Evolutionary conservation across 345 rosid genomes (phyloP), one percentile per base, ranked within the genome.

Genomic region (Viola odorata): DNA sequence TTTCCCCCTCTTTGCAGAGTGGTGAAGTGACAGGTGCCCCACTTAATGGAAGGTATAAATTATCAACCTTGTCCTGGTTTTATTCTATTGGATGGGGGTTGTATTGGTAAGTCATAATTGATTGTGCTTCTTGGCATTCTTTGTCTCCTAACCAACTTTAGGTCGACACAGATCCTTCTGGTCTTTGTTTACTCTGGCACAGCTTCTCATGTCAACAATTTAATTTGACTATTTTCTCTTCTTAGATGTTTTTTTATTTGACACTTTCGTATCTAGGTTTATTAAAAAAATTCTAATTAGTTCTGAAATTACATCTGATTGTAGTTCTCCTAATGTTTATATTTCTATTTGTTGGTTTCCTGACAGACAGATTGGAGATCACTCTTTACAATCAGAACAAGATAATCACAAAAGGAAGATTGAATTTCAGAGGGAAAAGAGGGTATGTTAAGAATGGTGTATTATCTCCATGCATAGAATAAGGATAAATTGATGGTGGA

Each of bases 301-400:
- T 23, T 23, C 32, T 23, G 32, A 23, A 23, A 23, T 23, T 23
- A 23, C 32, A 23, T 23, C 32, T 37, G 37, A 32, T 32, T 10
- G 1, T 23, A 55, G 17, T 40, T 40, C 11, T 38, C 52, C 63
- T 38, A 47, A 61, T 49, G 36, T 42, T 79, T 16, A 42, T 23
- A 65, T 58, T 73, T 53, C 39, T 70, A 63, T 60, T 62, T 62
- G 62, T 63, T 79, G 58, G 66, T 78, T 82, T 64, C 61, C 64
- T 80, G 80, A 59, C 87, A 87, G 95, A 56, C 84, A 80, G 84
- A 76, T 50, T 50, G 74, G 65, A 64, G 84, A 77, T 61, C 66
- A 52, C 36, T 12, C 7, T 11, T 68, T 61, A 48, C 77, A 56
- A 40, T 62, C 36, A 41, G 58, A 67, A 57, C 66, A 64, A 69